Conservation (phyloP, 805 yeast genomes). For the Candida coleopterorum region DNA sequence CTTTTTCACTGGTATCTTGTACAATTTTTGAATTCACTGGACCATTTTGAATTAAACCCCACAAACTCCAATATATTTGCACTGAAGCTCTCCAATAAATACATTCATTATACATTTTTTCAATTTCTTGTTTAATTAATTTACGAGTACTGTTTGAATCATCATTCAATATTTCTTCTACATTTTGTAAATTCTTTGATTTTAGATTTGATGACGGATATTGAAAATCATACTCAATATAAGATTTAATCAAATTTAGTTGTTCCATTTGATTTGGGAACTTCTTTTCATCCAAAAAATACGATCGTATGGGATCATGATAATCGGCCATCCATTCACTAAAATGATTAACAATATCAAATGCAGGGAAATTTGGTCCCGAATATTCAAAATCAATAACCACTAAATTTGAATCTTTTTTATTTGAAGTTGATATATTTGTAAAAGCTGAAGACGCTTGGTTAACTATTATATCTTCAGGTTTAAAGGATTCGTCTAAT, state of each 20-base stretch:
- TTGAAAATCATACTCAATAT: conserved; percentile 57
- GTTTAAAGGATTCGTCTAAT: conserved; percentile 53
- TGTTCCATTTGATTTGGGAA: conserved; percentile 72
- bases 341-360: conserved; percentile 88
- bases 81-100: conserved; percentile 78
- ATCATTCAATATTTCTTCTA: conserved; percentile 8
- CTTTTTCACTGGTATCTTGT: conserved; percentile 20
- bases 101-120: conserved; percentile 57
- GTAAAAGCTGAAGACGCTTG: conserved; percentile 2
- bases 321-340: conserved; percentile 98
- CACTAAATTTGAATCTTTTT: conserved; percentile 53
- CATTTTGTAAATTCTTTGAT: conserved; percentile 10
- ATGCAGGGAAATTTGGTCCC: conserved; percentile 85
- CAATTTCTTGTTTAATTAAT: conserved; percentile 40
- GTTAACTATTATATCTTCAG: conserved; percentile 31
- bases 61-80: conserved; percentile 76
- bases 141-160: conserved; percentile 14
- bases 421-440: conserved; percentile 23
- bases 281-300: conserved; percentile 47
- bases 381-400: conserved; percentile 97
- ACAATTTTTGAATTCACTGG: conserved; percentile 19
- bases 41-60: conserved; percentile 86
- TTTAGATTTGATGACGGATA: conserved; percentile 30
- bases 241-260: conserved; percentile 68
- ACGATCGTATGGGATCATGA: conserved; percentile 50